Base-by-base conservation (phyloP, 495 filamentous ascomycete genomes). In the Parathielavia hyrcaniae region DNA sequence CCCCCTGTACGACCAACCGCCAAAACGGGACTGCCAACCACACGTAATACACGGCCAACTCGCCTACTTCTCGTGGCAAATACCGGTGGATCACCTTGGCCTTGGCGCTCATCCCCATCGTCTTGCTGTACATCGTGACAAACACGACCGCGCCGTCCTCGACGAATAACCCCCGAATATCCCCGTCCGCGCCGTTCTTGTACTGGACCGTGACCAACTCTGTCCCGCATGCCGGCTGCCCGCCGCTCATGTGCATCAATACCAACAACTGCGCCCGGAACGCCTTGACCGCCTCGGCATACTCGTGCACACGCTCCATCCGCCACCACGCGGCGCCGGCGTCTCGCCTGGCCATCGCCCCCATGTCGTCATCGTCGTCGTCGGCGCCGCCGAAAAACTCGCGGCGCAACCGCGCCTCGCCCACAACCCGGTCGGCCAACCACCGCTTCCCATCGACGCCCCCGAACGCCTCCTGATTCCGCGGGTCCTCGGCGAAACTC, bases 231-330 rank as follows among this genome's bases (percentile, higher is more conserved):
- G 14, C 45, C 45, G 23, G 45, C 45, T 48, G 23, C 45, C 45
- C 45, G 45, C 45, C 45, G 12, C 23, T 48, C 22, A 48, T 48
- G 13, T 48, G 13, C 13, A 48, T 48, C 23, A 48, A 32, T 5
- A 48, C 45, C 23, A 48, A 48, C 14, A 48, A 48, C 45, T 48
- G 13, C 45, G 11, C 45, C 45, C 45, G 45, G 45, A 48, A 48
- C 23, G 13, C 16, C 23, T 48, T 32, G 2, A 48, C 32, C 45
- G 45, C 45, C 23, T 48, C 13, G 13, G 12, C 45, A 9, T 48
- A 48, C 13, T 48, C 45, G 12, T 8, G 16, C 14, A 48, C 23
- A 3, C 45, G 45, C 26, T 32, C 45, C 23, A 48, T 32, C 45
- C 20, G 22, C 45, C 23, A 17, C 45, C 26, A 9, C 4, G 11